phyloP scores from a whole-genome alignment of 352 stramenopile genomes.

The Halophytophthora polymorphica region DNA sequence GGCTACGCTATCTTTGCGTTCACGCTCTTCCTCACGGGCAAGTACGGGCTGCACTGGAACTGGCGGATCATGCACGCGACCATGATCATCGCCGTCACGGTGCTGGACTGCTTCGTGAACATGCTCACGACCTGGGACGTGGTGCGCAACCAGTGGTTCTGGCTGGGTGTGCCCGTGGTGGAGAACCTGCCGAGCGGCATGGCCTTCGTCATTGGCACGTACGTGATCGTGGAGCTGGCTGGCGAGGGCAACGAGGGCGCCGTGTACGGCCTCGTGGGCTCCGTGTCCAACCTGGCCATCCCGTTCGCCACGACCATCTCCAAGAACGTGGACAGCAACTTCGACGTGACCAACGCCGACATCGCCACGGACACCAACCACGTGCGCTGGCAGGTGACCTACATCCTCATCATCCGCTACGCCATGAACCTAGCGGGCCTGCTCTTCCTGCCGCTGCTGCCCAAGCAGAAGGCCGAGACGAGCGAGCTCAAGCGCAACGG shows the following conservation, averaged over 20 bases:
- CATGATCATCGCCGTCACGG: constrained; percentile 21
- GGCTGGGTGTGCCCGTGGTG: constrained; percentile 28
- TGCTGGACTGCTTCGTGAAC: constrained; percentile 26
- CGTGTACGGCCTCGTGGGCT: constrained; percentile 39
- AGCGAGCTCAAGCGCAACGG: constrained; percentile 36
- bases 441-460: constrained; percentile 40
- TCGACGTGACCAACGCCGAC: constrained; percentile 34
- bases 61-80: constrained; percentile 34
- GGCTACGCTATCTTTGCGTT: constrained; percentile 24
- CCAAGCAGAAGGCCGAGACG: constrained; percentile 45
- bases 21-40: constrained; percentile 27
- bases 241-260: constrained; percentile 39
- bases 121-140: constrained; percentile 37
- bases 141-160: constrained; percentile 49
- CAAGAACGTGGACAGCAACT: constrained; percentile 37
- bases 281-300: constrained; percentile 31
- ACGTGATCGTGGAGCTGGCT: constrained; percentile 45
- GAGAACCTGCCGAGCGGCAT: constrained; percentile 32
- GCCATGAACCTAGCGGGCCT: constrained; percentile 24
- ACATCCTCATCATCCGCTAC: constrained; percentile 40
- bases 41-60: constrained; percentile 38
- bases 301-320: constrained; percentile 40
- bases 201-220: constrained; percentile 35
- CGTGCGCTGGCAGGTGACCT: constrained; percentile 40
- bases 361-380: constrained; percentile 35